Percentiles rank a stretch among this genome's conserved stretches.
These are phyloP conservation scores for Sphaerulina musiva DNA, from an alignment of 2,329 filamentous ascomycete species.

Conservation along the genomic window DNA sequence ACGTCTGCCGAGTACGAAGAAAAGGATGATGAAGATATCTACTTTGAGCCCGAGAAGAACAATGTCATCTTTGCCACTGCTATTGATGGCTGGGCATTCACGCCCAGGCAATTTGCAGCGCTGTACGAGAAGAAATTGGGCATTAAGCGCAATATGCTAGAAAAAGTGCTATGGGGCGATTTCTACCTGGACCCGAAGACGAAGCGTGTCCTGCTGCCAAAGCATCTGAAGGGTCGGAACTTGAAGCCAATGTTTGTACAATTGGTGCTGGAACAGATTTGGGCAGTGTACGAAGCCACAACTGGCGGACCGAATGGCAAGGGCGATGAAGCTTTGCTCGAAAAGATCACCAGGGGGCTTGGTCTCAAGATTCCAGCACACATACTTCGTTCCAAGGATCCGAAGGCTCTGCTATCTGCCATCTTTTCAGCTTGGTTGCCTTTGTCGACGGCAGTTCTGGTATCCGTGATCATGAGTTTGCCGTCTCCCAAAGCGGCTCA, in stretches of 20 bases:
- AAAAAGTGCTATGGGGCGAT: slow-evolving; percentile 94
- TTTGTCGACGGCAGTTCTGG: slow-evolving; percentile 81
- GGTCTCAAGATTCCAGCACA: slow-evolving; percentile 79
- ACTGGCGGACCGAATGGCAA: slow-evolving; percentile 74
- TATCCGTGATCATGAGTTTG: slow-evolving; percentile 88
- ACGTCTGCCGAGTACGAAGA: slow-evolving; percentile 67
- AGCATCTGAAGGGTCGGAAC: slow-evolving; percentile 85
- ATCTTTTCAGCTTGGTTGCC: slow-evolving; percentile 88
- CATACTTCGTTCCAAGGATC: slow-evolving; percentile 73
- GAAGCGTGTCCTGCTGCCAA: slow-evolving; percentile 81
- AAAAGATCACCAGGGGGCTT: slow-evolving; percentile 92
- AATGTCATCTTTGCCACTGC: slow-evolving; percentile 99
- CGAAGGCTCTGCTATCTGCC: slow-evolving; percentile 73
- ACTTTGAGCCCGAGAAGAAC: slow-evolving; percentile 96
- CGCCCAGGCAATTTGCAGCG: slow-evolving; percentile 83
- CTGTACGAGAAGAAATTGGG: slow-evolving; percentile 83
- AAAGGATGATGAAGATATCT: slow-evolving; percentile 90
- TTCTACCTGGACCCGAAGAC: slow-evolving; percentile 96
- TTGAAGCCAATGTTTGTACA: slow-evolving; percentile 98
- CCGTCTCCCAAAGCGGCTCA: slow-evolving; percentile 79
- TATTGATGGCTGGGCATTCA: slow-evolving; percentile 98
- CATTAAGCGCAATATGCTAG: slow-evolving; percentile 78
- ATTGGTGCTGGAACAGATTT: slow-evolving; percentile 88
- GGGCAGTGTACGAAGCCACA: slow-evolving; percentile 91
- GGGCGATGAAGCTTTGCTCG: slow-evolving; percentile 72